A percentile compares a stretch with the other conserved stretches of the same genome.
phyloP scores from a whole-genome alignment of 495 filamentous ascomycete genomes.

The Tetracladium marchalianum region DNA sequence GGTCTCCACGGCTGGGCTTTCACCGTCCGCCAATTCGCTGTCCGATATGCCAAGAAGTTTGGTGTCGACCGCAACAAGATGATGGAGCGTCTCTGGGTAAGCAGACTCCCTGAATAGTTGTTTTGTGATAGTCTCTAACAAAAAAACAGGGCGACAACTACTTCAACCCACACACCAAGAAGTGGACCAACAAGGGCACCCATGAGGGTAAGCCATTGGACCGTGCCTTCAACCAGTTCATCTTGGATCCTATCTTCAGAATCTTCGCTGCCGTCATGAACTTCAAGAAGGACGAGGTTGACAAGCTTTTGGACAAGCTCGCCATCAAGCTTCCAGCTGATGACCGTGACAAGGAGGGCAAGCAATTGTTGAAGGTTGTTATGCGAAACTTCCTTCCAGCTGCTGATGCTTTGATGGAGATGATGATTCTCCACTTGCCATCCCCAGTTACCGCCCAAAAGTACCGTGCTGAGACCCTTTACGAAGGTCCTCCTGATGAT shows the following conservation, averaged over 20 bases:
- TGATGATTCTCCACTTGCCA: conserved; percentile 99
- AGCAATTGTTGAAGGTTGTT: conserved; percentile 90
- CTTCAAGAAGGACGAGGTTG: conserved; percentile 93
- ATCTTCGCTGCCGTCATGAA: conserved; percentile 95
- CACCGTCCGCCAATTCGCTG: conserved; percentile 96
- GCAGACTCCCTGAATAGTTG: conserved; percentile 13
- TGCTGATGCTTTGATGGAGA: conserved; percentile 96
- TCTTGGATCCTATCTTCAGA: conserved; percentile 98
- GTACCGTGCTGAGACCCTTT: conserved; percentile 97
- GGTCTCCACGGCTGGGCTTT: conserved; percentile 99
- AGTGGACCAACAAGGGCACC: conserved; percentile 83
- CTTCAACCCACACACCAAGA: conserved; percentile 99
- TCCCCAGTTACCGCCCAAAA: conserved; percentile 93
- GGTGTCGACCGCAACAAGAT: conserved; percentile 99
- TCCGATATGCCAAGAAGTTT: conserved; percentile 98
- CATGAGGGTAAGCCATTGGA: conserved; percentile 81
- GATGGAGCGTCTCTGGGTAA: conserved; percentile 99
- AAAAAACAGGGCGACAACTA: conserved; percentile 77
- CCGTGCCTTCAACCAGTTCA: conserved; percentile 98
- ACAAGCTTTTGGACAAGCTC: conserved; percentile 77
- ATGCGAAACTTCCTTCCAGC: conserved; percentile 98
- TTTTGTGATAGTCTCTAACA: conserved; percentile 16
- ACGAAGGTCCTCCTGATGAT: conserved; percentile 94
- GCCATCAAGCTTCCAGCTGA: conserved; percentile 78
- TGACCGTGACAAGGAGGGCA: conserved; percentile 92